Conservation (phyloP, 2,329 filamentous ascomycete genomes). For the Fusarium subglutinans region DNA sequence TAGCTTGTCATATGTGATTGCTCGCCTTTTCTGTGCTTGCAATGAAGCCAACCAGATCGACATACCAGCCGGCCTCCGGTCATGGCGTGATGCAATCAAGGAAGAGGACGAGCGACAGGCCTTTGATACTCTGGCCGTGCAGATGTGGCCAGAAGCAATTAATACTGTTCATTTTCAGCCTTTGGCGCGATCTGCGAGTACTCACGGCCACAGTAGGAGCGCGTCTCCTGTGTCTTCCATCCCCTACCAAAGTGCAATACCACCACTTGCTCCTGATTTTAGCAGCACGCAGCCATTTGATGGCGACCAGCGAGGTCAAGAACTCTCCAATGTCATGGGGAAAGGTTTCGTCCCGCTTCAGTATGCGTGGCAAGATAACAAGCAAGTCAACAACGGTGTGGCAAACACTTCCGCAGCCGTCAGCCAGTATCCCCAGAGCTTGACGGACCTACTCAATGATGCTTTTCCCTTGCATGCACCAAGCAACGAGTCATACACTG, state of each 20-base stretch:
- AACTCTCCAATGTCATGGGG: not conserved
- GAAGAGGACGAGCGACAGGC: conserved; percentile 2
- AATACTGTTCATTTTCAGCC: not conserved
- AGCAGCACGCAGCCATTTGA: not conserved
- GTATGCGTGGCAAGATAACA: not conserved
- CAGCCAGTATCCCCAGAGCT: accelerated
- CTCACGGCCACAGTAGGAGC: not conserved
- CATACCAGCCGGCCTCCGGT: conserved; percentile 11
- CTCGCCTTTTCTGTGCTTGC: not conserved
- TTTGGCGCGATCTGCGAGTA: not conserved
- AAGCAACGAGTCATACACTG: not conserved
- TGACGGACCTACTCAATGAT: not conserved
- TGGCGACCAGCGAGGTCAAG: not conserved
- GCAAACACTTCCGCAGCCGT: not conserved
- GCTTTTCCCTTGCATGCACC: not conserved
- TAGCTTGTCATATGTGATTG: conserved; percentile 29
- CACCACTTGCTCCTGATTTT: accelerated
- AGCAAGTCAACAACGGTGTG: not conserved
- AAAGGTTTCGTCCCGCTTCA: accelerated
- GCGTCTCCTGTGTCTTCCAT: not conserved
- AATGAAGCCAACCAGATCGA: not conserved
- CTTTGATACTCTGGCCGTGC: conserved; percentile 1
- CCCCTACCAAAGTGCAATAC: not conserved
- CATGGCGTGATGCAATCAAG: conserved; percentile 26
- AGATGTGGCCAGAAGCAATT: conserved; percentile 30